A percentile compares a stretch with the other conserved stretches of the same genome.
Evolutionary conservation across 805 yeast genomes (phyloP).

Genomic region (Sugiyamaella floridensis): DNA sequence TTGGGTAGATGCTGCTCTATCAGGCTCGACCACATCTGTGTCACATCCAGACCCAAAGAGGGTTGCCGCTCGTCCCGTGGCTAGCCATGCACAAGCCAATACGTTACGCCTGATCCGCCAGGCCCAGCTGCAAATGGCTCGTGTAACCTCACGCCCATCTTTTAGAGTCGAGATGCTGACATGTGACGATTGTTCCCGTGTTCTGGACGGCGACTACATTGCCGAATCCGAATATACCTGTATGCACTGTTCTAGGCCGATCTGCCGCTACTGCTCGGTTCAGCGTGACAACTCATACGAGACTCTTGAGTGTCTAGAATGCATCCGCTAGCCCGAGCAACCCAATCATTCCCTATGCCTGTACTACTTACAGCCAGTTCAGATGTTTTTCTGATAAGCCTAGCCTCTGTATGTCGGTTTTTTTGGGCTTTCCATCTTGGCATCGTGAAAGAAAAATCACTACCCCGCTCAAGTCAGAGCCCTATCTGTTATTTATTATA

Average conservation of each 20-base stretch:
- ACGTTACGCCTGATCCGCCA: slow-evolving; percentile 10
- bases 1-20: background rate
- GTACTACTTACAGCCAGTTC: background rate
- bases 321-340: slow-evolving; percentile 6
- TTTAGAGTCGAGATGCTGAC: background rate
- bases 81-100: slow-evolving; percentile 3
- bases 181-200: slow-evolving; percentile 17
- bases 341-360: background rate
- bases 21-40: background rate
- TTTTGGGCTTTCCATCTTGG: too few species aligned
- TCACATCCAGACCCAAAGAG: background rate
- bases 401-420: too few species aligned
- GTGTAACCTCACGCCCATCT: background rate
- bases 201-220: slow-evolving; percentile 1
- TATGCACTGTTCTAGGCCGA: slow-evolving; percentile 10
- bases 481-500: too few species aligned
- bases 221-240: slow-evolving; percentile 11
- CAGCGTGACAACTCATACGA: slow-evolving; percentile 10
- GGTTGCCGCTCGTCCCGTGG: slow-evolving; percentile 4
- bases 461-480: too few species aligned
- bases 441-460: too few species aligned
- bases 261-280: slow-evolving; percentile 19
- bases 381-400: background rate
- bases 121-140: slow-evolving; percentile 17
- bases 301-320: slow-evolving; percentile 15